Percentiles rank a stretch among this genome's conserved stretches.
Conservation (phyloP, 2,329 filamentous ascomycete genomes). For the Cercospora beticola region DNA sequence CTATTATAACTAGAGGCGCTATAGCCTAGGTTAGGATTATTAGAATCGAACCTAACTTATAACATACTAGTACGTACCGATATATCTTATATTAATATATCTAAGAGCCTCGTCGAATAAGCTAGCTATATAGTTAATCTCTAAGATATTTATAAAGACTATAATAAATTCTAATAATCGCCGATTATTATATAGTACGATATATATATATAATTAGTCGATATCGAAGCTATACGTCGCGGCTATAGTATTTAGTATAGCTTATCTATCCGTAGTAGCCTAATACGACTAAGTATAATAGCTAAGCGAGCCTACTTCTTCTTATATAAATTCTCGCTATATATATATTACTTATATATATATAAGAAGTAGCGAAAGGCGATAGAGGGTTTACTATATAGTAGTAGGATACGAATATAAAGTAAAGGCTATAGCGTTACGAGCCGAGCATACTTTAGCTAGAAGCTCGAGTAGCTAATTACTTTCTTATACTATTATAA, state of each 20-base stretch:
- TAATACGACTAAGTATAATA: background rate
- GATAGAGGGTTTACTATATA: background rate
- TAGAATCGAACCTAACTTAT: background rate
- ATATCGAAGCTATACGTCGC: background rate
- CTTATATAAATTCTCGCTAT: background rate
- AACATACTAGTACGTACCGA: background rate
- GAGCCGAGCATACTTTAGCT: background rate
- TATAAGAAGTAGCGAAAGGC: background rate
- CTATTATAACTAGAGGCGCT: constrained; percentile 32
- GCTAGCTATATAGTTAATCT: background rate
- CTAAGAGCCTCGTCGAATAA: background rate
- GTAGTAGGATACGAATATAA: background rate
- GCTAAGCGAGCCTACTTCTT: background rate
- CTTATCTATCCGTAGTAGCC: background rate
- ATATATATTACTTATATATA: background rate
- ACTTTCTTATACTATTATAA: background rate
- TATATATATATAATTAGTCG: background rate
- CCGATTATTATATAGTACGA: background rate
- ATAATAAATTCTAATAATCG: background rate
- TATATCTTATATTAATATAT: background rate
- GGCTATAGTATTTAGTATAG: background rate
- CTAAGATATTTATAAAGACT: background rate
- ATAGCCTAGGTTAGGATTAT: constrained; percentile 23
- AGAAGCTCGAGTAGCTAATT: background rate
- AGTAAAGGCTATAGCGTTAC: background rate